Base-by-base conservation (phyloP, 371 early-diverging fungal genomes). In the Nematocida major region DNA sequence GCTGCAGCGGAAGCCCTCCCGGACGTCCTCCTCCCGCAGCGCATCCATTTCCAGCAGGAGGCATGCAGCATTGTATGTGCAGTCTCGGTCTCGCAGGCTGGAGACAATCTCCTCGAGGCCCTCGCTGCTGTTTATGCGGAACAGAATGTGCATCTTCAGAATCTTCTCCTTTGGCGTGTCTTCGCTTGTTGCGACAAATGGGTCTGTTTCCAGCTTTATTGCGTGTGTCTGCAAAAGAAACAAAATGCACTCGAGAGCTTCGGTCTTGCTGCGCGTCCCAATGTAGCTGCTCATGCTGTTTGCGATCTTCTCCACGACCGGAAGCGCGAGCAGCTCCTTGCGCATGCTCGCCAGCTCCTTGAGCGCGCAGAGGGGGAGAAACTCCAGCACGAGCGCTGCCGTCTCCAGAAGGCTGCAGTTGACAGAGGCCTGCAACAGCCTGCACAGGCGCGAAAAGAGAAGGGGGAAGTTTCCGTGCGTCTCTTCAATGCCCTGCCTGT, bases 121-220 rank as follows among this genome's bases (percentile, higher is more conserved):
- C 18, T 63, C 63, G 5, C 18, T 4, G 45, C 30, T 39, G 26
- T 32, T 20, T 11, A 73, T 5, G 2, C 26, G 40, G n/a, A 50
- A 47, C n/a, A 73, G 65, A 32, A 73, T 73, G 70, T 73, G 32
- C 18, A 73, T 42, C 53, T 73, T 73, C 18, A 66, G 40, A 13
- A 73, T 26, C 34, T 73, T 73, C 59, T 73, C 76, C 22, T 54
- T 62, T 30, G 50, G n/a, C 30, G 30, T 43, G 47, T 73, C 76
- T 18, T 26, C 24, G 0, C 15, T 5, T 5, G 13, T 39, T n/a
- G 63, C 38, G 9, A 62, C 15, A 36, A 73, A 73, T n/a, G 65
- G 59, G 30, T 36, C 54, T 54, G 40, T 38, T 11, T 61, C 32
- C n/a, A 73, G 30, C 48, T 38, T 61, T 18, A 47, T 24, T 4